phyloP scores from a whole-genome alignment of 1,139 yeast genomes.

The Diutina pseudorugosa region DNA sequence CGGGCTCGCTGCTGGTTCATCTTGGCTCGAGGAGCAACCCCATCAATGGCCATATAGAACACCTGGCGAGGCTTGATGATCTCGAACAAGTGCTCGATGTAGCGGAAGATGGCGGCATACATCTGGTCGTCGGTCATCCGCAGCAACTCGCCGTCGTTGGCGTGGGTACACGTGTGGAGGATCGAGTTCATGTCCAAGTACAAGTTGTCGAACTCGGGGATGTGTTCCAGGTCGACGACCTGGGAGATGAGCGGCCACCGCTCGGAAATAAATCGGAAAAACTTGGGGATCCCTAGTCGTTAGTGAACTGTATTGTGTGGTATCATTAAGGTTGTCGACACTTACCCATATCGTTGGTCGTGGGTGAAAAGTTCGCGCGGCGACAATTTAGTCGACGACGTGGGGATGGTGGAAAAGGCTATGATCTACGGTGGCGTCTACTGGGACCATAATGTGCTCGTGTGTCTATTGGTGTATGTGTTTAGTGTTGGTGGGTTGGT shows the following conservation, averaged over 20 bases:
- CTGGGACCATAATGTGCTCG: no score
- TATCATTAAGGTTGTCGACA: not conserved
- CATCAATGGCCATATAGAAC: constrained; percentile 92
- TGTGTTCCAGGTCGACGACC: constrained; percentile 74
- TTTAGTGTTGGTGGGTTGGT: no score
- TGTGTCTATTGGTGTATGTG: no score
- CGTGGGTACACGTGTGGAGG: constrained; percentile 96
- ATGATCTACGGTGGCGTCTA: no score
- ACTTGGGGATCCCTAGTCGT: constrained; percentile 78
- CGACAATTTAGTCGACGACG: not conserved
- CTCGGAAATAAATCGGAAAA: constrained; percentile 92
- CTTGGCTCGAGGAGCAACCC: constrained; percentile 97
- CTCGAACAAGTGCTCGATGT: constrained; percentile 78
- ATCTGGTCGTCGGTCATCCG: constrained; percentile 93
- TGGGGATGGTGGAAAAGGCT: no score
- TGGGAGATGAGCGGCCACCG: constrained; percentile 76
- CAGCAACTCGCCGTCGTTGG: constrained; percentile 75
- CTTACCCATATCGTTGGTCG: not conserved
- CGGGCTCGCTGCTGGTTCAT: constrained; percentile 98
- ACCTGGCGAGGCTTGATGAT: constrained; percentile 95
- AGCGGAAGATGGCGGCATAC: constrained; percentile 81
- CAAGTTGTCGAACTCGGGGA: constrained; percentile 87
- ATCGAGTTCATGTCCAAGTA: constrained; percentile 96
- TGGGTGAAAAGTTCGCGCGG: not conserved
- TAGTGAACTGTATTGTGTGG: not conserved